Percentiles rank a stretch among this genome's conserved stretches.
These are phyloP conservation scores for Meripilus lineatus DNA, from an alignment of 1,284 basidiomycete genomes.

Conservation along the genomic window DNA sequence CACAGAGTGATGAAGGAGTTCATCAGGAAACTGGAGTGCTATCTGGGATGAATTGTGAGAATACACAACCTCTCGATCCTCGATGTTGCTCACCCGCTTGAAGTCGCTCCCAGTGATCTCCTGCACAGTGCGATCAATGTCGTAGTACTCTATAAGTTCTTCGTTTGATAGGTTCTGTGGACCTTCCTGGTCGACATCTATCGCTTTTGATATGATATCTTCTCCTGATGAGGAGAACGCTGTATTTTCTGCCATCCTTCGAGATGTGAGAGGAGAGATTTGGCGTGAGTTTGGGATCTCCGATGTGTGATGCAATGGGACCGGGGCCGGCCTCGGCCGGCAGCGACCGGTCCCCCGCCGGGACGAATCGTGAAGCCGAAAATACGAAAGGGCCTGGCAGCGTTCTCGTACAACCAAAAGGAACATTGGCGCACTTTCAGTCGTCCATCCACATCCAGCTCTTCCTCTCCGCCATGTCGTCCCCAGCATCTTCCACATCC, in stretches of 20 bases:
- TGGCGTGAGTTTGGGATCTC: background rate
- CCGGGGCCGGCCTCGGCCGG: too few species aligned
- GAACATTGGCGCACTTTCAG: conserved; percentile 4
- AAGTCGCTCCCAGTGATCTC: conserved; percentile 50
- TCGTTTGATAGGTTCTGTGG: conserved; percentile 29
- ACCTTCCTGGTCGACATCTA: conserved; percentile 40
- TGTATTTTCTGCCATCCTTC: conserved; percentile 23
- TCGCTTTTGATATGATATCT: conserved; percentile 50
- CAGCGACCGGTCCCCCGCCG: too few species aligned
- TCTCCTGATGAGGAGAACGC: conserved; percentile 57
- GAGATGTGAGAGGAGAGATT: background rate
- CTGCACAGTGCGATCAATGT: conserved; percentile 50
- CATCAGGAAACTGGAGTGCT: conserved; percentile 95
- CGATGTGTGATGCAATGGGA: too few species aligned
- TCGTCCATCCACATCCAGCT: conserved; percentile 15
- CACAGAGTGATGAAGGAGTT: conserved; percentile 84
- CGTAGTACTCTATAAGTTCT: conserved; percentile 54
- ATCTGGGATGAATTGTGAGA: conserved; percentile 42
- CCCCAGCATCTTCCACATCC: conserved; percentile 26
- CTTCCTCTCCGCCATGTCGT: conserved; percentile 24
- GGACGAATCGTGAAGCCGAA: background rate
- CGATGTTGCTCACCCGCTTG: conserved; percentile 46
- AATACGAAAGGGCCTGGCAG: background rate
- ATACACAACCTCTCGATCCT: background rate
- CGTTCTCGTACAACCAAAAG: background rate